Conservation (phyloP, 106 monocot genomes). For the Hemerocallis citrina region DNA sequence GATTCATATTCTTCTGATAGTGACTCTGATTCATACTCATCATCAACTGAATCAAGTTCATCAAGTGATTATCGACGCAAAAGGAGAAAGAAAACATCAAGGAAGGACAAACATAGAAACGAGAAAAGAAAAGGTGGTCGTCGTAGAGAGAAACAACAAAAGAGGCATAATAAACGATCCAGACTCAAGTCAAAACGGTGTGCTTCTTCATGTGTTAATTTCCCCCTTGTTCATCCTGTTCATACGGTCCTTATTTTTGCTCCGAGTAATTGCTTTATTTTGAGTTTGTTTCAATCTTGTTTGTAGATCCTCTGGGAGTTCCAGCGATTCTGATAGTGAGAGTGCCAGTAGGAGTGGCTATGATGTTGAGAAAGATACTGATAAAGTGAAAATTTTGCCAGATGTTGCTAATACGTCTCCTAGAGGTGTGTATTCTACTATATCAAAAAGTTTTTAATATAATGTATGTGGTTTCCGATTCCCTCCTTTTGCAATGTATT, state of each 20-base stretch:
- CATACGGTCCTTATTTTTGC: background rate
- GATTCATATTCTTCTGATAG: conserved; percentile 35
- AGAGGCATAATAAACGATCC: conserved; percentile 19
- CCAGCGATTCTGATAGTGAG: conserved; percentile 22
- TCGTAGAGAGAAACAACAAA: conserved; percentile 17
- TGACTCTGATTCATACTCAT: conserved; percentile 34
- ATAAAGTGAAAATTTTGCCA: conserved; percentile 2
- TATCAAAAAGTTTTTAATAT: background rate
- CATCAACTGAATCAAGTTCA: conserved; percentile 34
- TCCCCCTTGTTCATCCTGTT: background rate
- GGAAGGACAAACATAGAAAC: conserved; percentile 15
- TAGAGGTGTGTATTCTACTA: background rate
- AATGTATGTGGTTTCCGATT: background rate
- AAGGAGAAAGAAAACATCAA: conserved; percentile 33
- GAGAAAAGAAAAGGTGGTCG: conserved; percentile 13
- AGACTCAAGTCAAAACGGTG: conserved; percentile 31
- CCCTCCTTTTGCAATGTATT: background rate
- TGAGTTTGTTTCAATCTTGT: background rate
- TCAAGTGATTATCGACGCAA: conserved; percentile 40
- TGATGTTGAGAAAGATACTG: conserved; percentile 18
- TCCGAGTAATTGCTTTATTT: background rate
- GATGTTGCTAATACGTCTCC: conserved; percentile 4
- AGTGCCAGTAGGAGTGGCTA: conserved; percentile 13
- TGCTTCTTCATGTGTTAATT: conserved; percentile 1
- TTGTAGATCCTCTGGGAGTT: conserved; percentile 14